A percentile compares a stretch with the other conserved stretches of the same genome.
Conservation (phyloP, 129 eudicot species). For the Chrysanthemum lavandulifolium region DNA sequence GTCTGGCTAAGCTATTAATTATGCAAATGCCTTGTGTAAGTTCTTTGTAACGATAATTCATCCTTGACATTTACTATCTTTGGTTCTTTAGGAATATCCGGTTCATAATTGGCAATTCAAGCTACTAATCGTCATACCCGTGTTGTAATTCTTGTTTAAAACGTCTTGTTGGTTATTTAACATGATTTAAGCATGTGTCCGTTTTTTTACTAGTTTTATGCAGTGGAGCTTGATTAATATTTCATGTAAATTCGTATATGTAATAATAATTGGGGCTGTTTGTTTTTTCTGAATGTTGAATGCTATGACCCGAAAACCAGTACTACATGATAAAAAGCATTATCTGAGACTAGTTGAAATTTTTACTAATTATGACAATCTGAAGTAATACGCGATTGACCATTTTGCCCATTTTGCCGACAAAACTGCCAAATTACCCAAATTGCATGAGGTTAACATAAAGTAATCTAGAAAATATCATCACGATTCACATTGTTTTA, state of each 20-base stretch:
- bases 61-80: slow-evolving; percentile 11
- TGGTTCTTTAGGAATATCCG: slow-evolving; percentile 15
- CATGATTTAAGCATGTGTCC: slow-evolving; percentile 27
- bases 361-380: too few relatives aligned
- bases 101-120: slow-evolving; percentile 33
- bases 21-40: slow-evolving; percentile 21
- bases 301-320: too few relatives aligned
- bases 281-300: too few relatives aligned
- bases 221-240: slow-evolving; percentile 14
- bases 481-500: neutral
- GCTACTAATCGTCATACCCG: slow-evolving; percentile 29
- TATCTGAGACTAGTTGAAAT: too few relatives aligned
- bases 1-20: slow-evolving; percentile 35
- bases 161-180: slow-evolving; percentile 21
- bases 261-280: slow-evolving; percentile 10
- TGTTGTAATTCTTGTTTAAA: slow-evolving; percentile 34
- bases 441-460: too few relatives aligned
- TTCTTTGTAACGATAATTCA: slow-evolving; percentile 19
- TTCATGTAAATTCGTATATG: slow-evolving; percentile 22
- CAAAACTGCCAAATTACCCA: too few relatives aligned
- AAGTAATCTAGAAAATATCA: neutral
- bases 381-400: too few relatives aligned
- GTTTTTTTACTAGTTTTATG: slow-evolving; percentile 10
- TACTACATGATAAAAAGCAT: too few relatives aligned
- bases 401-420: too few relatives aligned